Conservation (phyloP, 352 stramenopile species). For the Hyaloperonospora arabidopsidis region DNA sequence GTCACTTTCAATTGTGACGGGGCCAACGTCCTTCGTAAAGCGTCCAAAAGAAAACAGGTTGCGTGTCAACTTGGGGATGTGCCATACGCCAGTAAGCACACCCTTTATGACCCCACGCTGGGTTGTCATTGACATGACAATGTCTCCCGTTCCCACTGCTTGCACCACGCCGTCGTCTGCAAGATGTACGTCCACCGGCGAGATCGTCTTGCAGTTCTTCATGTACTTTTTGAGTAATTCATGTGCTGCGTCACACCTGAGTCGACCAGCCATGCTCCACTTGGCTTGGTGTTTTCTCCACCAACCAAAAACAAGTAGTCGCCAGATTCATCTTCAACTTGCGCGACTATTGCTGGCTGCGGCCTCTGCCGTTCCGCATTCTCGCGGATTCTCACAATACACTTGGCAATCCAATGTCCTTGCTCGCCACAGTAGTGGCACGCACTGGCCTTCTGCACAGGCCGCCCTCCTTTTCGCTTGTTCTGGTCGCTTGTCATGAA, state of each 20-base stretch:
- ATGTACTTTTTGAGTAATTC: no score
- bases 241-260: slow-evolving; percentile 24
- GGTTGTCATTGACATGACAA: slow-evolving; percentile 19
- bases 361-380: slow-evolving; percentile 4
- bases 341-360: slow-evolving; percentile 1
- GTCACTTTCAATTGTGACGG: background rate
- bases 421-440: slow-evolving; percentile 2
- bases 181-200: slow-evolving; percentile 12
- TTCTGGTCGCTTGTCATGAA: slow-evolving; percentile 9
- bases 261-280: slow-evolving; percentile 19
- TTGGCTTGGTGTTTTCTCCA: slow-evolving; percentile 6
- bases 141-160: slow-evolving; percentile 11
- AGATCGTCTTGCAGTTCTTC: slow-evolving; percentile 20
- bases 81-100: background rate
- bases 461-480: background rate
- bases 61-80: no score
- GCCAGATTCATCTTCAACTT: slow-evolving; percentile 4
- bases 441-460: background rate
- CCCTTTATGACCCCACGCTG: background rate
- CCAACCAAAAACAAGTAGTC: slow-evolving; percentile 15
- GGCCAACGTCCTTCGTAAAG: background rate
- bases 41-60: no score
- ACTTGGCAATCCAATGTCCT: slow-evolving; percentile 1
- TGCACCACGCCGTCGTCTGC: slow-evolving; percentile 20
- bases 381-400: background rate